These are phyloP conservation scores for Rhizophora apiculata DNA, from an alignment of 345 rosid species.

Conservation along the genomic window DNA sequence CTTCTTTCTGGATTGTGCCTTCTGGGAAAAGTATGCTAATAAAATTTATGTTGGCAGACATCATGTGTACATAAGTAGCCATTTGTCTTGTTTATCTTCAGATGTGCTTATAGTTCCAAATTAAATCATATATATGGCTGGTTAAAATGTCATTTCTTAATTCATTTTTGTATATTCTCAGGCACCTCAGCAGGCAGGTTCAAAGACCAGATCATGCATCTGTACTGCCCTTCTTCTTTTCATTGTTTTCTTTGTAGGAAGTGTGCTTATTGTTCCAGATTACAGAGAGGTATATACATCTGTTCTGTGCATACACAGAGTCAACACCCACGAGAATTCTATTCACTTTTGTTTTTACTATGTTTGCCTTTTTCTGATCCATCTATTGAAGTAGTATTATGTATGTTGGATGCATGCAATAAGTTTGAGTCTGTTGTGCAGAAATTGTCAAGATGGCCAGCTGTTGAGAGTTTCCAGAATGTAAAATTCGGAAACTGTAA, in stretches of 20 bases:
- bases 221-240: slow-evolving; percentile 42
- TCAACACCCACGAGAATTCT: neutral
- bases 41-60: too few relatives aligned
- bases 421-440: slow-evolving; percentile 26
- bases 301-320: too few relatives aligned
- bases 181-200: slow-evolving; percentile 33
- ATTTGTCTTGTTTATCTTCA: too few relatives aligned
- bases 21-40: too few relatives aligned
- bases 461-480: slow-evolving; percentile 21
- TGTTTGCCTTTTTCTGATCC: neutral
- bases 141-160: neutral
- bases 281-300: slow-evolving; percentile 37
- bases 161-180: slow-evolving; percentile 11
- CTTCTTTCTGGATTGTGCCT: neutral
- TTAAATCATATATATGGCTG: neutral
- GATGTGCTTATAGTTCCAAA: neutral
- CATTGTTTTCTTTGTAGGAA: slow-evolving; percentile 38
- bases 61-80: too few relatives aligned
- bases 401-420: neutral
- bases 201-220: slow-evolving; percentile 30
- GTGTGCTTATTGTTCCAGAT: slow-evolving; percentile 32
- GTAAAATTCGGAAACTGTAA: slow-evolving; percentile 33
- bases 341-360: neutral
- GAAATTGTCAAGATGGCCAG: slow-evolving; percentile 38
- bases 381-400: neutral